Conservation (phyloP, 179 eudicot genomes). For the Sideroxylon spinosum region DNA sequence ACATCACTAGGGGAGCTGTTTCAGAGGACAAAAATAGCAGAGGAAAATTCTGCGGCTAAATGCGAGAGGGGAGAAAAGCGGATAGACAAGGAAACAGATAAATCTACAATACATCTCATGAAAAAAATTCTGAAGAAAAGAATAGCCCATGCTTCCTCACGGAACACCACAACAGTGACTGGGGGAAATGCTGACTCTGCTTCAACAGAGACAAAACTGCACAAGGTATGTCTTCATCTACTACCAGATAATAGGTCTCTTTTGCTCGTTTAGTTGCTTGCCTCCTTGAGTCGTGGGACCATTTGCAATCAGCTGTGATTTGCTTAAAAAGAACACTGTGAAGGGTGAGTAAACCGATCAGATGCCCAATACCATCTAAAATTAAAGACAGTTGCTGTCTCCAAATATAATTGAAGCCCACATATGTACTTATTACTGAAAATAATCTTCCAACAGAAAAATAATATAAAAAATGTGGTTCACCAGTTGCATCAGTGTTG, state of each 20-base stretch:
- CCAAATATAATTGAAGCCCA: neutral
- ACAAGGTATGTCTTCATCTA: slow-evolving; percentile 43
- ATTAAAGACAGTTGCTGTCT: neutral
- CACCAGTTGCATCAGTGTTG: neutral
- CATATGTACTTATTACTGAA: neutral
- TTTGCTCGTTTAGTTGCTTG: too few relatives aligned
- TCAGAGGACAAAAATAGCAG: slow-evolving; percentile 64
- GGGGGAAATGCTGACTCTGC: slow-evolving; percentile 39
- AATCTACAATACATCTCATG: slow-evolving; percentile 49
- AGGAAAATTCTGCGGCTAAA: slow-evolving; percentile 42
- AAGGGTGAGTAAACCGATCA: neutral
- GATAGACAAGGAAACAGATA: slow-evolving; percentile 56
- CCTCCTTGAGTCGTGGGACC: neutral
- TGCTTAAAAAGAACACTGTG: neutral
- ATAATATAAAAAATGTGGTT: neutral
- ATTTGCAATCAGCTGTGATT: neutral
- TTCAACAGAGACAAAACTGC: slow-evolving; percentile 53
- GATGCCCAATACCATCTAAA: neutral
- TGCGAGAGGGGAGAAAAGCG: slow-evolving; percentile 40
- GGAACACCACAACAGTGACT: slow-evolving; percentile 32
- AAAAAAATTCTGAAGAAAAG: slow-evolving; percentile 68
- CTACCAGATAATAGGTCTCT: neutral
- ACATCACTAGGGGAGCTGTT: slow-evolving; percentile 75
- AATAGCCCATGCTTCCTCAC: slow-evolving; percentile 39
- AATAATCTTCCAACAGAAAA: neutral